Base-by-base conservation (phyloP, 805 yeast genomes). In the Sporopachydermia lactativora region DNA sequence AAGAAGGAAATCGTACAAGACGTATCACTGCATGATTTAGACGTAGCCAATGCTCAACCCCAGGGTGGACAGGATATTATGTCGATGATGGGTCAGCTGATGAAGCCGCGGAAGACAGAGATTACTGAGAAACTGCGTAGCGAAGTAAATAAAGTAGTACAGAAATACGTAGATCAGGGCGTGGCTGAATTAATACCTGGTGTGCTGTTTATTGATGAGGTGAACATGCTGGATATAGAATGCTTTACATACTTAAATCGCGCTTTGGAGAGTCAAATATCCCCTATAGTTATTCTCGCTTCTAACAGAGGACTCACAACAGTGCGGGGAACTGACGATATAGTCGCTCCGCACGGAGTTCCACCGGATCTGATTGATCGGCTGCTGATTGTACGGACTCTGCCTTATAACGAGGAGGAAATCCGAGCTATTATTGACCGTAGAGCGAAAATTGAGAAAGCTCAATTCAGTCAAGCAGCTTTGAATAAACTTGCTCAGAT, bases 111-210 rank as follows among this genome's bases (percentile, higher is more conserved):
- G 53, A 92, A 92, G 66, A 92, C 98, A 5, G 96, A 85, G 62
- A 86, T 86, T 57, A 92, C 98, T 19, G 98, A 94, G 52, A 94
- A 92, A 60, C 73, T 92, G 58, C 75, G 97, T 56, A 67, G 72
- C 39, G 98, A 92, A 64, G 95, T 92, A 48, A 85, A 94, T 64
- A 86, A 85, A 64, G 96, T 92, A 37, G 97, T 89, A 31, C 80
- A 84, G 52, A 86, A 86, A 60, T 92, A 94, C 67, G 89, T 89
- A 44, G 96, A 89, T 60, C 96, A 92, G 65, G 98, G 98, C 45
- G 83, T 89, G 41, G 99, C 99, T 8, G 97, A 89, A 62, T 71
- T 92, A 39, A 83, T 92, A 43, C 99, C 99, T 1, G 99, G 99
- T 53, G 99, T 92, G 17, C 67, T 92, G 52, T 92, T 92, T 61